phyloP scores from a whole-genome alignment of 495 filamentous ascomycete species.

The Penicillium ucsense region DNA sequence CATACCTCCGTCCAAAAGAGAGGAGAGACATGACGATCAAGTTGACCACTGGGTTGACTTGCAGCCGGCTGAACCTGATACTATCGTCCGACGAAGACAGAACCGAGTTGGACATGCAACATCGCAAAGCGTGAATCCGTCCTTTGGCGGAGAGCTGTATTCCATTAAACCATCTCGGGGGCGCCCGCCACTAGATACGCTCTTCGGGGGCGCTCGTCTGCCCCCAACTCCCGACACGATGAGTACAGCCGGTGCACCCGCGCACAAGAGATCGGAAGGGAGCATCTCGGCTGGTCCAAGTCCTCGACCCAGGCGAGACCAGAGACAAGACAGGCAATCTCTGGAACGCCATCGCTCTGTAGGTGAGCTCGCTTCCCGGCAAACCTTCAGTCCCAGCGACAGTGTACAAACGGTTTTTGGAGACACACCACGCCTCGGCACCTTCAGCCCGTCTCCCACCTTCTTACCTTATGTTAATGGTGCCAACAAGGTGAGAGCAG shows the following conservation, averaged over 20 bases:
- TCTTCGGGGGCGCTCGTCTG: conserved; percentile 27
- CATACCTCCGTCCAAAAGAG: conserved; percentile 1
- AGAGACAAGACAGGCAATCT: conserved; percentile 9
- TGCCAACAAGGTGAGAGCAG: conserved; percentile 16
- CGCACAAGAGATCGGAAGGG: conserved; percentile 25
- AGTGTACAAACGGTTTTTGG: conserved; percentile 25
- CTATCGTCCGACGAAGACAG: conserved; percentile 12
- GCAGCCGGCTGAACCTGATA: conserved; percentile 9
- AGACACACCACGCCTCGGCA: conserved; percentile 19
- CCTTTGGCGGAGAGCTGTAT: conserved; percentile 12
- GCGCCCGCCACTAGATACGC: conserved; percentile 19
- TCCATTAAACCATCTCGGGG: conserved; percentile 12
- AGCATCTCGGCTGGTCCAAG: conserved; percentile 23
- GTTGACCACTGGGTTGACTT: conserved; percentile 27
- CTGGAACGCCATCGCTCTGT: conserved; percentile 28
- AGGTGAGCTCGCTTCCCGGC: conserved; percentile 21
- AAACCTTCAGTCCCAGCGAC: conserved; percentile 7
- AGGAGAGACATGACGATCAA: conserved; percentile 13
- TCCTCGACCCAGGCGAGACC: conserved; percentile 7
- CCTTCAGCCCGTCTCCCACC: conserved; percentile 13
- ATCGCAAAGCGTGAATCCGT: conserved; percentile 9
- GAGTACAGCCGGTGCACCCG: conserved; percentile 28
- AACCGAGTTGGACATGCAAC: conserved; percentile 11
- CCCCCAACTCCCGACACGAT: conserved; percentile 40
- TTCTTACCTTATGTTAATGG: conserved; percentile 27